Evolutionary conservation across 805 yeast genomes (phyloP), one percentile per base, ranked within the genome.

Genomic region (Priceomyces medius): DNA sequence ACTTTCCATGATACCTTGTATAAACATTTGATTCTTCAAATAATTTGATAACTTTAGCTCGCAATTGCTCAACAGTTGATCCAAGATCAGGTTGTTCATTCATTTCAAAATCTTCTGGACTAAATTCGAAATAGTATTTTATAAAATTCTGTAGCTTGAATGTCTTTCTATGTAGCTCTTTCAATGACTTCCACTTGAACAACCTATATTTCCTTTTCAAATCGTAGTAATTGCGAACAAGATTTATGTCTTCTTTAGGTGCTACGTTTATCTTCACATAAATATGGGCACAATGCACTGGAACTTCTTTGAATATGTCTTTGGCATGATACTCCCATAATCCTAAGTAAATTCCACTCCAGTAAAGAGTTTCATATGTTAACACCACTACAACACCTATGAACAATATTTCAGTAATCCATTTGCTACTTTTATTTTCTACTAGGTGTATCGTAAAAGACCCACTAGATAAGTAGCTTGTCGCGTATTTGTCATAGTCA

Each of bases 261-360:
- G 61, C 43, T 2, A 79, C 54, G 41, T 79, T 75, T 38, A 84
- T 66, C 19, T 76, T 62, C 4, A 80, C 75, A 46, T 79, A 79
- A 1, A 84, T 68, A 59, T 85, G 88, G 0, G 93, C 89, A 62
- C 89, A 85, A 57, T 84, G 91, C 6, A 82, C 81, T 0, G 91
- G 93, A 19, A 79, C 75, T 34, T 84, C 85, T n/a, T 74, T 71
- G 56, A 84, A 84, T 19, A 79, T 76, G 41, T 82, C 85, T 48
- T 77, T 74, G 12, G 79, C 79, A 42, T 74, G 74, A 46, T 73
- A 64, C 20, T 73, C 73, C 81, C 80, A 76, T 4, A 65, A 45
- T 1, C 59, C 59, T 5, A 72, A 50, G 43, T 59, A 59, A 2
- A 73, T 62, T 0, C 80, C 80, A 20, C 65, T 44, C 61, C 71